phyloP scores from a whole-genome alignment of 306 rosid genomes.

The Datisca glomerata region DNA sequence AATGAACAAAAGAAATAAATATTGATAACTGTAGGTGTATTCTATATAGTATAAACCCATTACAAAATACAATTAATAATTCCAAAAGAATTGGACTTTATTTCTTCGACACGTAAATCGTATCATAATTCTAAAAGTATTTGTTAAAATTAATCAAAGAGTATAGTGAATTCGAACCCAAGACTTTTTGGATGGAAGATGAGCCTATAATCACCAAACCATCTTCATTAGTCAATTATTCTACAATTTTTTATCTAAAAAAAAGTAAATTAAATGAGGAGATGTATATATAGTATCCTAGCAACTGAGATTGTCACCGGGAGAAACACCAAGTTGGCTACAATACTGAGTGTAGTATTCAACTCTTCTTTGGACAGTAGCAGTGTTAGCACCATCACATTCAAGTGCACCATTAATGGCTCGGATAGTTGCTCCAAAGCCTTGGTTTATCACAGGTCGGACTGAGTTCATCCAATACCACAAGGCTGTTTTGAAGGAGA shows the following conservation, averaged over 20 bases:
- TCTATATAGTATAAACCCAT: no score
- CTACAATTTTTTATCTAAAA: no score
- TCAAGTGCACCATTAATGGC: conserved; percentile 84
- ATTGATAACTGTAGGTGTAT: no score
- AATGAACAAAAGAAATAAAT: no score
- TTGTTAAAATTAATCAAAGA: no score
- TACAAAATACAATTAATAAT: no score
- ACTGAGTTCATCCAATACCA: conserved; percentile 82
- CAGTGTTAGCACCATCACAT: conserved; percentile 45
- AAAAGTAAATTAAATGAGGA: neutral
- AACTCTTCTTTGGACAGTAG: conserved; percentile 37
- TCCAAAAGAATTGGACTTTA: no score
- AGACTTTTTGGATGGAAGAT: neutral
- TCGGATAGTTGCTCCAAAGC: conserved; percentile 77
- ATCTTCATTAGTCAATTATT: no score
- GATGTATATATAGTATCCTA: conserved; percentile 10
- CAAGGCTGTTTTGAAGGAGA: conserved; percentile 68
- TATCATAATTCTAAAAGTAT: no score
- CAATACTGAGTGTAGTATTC: conserved; percentile 51
- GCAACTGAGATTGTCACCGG: conserved; percentile 63
- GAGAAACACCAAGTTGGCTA: conserved; percentile 42
- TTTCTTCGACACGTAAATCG: no score
- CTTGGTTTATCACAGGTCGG: conserved; percentile 38
- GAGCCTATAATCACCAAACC: no score
- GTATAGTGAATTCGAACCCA: neutral